A percentile compares a stretch with the other conserved stretches of the same genome.
Evolutionary conservation across 306 rosid species (phyloP).

Genomic region (Urtica urens): DNA sequence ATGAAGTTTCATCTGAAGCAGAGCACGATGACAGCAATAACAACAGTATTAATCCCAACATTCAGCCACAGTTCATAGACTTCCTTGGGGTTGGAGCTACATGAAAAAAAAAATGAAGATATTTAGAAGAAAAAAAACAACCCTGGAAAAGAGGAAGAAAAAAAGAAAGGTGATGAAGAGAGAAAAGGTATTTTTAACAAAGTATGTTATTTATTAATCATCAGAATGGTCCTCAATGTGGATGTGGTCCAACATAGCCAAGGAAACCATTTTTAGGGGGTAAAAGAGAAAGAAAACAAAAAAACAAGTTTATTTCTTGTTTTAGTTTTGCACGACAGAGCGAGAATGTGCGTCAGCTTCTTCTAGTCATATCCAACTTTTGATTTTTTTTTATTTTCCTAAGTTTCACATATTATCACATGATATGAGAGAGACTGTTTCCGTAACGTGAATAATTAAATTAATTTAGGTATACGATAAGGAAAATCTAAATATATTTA

Average conservation of each 20-base stretch:
- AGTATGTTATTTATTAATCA: constrained; percentile 8
- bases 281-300: constrained; percentile 22
- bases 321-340: constrained; percentile 28
- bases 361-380: constrained; percentile 26
- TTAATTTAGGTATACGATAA: neutral
- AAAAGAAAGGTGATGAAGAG: constrained; percentile 22
- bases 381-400: constrained; percentile 29
- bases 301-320: constrained; percentile 21
- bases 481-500: neutral
- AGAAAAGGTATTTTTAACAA: constrained; percentile 13
- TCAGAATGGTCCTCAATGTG: constrained; percentile 30
- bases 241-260: constrained; percentile 56
- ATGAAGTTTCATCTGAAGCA: constrained; percentile 32
- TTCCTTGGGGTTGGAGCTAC: constrained; percentile 98
- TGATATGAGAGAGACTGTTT: constrained; percentile 37
- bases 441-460: constrained; percentile 10
- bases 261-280: constrained; percentile 48
- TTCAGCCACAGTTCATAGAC: constrained; percentile 58
- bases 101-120: constrained; percentile 19
- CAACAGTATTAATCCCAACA: constrained; percentile 8
- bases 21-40: constrained; percentile 21
- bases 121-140: constrained; percentile 11
- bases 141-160: no score
- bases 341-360: constrained; percentile 29
- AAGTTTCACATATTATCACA: no score